Conservation (phyloP, 1,284 basidiomycete genomes). For the Wolfiporia cocos region DNA sequence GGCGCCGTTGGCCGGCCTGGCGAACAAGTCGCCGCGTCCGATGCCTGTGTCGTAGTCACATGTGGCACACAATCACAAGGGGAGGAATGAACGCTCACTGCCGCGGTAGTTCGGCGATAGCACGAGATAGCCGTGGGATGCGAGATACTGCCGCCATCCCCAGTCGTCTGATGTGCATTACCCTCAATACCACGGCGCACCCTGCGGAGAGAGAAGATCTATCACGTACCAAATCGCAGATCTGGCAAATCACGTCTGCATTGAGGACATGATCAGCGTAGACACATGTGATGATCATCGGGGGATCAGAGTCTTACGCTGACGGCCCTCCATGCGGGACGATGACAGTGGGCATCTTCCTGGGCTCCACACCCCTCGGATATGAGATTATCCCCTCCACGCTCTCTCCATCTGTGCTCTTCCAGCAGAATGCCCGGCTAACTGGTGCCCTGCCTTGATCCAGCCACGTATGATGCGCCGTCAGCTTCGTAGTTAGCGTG, state of each 20-base stretch:
- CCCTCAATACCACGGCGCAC: neutral
- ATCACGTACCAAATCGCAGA: neutral
- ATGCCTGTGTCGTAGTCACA: neutral
- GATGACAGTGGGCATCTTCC: constrained; percentile 5
- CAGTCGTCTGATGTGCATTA: constrained; percentile 2
- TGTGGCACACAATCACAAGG: neutral
- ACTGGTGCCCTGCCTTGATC: neutral
- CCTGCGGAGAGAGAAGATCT: too few relatives aligned
- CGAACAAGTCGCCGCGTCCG: constrained; percentile 6
- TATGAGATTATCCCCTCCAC: constrained; percentile 6
- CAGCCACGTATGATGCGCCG: constrained; percentile 4
- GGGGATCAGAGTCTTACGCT: neutral
- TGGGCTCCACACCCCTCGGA: constrained; percentile 1
- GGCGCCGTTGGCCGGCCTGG: constrained; percentile 5
- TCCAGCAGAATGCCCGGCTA: constrained; percentile 2
- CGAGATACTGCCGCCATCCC: constrained; percentile 5
- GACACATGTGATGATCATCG: neutral
- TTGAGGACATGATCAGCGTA: neutral
- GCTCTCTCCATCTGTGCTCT: constrained; percentile 4
- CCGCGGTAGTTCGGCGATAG: constrained; percentile 9
- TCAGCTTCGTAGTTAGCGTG: constrained; percentile 1
- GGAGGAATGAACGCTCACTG: constrained; percentile 2
- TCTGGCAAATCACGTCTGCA: constrained; percentile 7
- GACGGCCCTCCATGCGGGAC: constrained; percentile 7
- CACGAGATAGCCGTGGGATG: constrained; percentile 7